Base-by-base conservation (phyloP, 2,329 filamentous ascomycete genomes). In the Cordyceps fumosorosea region DNA sequence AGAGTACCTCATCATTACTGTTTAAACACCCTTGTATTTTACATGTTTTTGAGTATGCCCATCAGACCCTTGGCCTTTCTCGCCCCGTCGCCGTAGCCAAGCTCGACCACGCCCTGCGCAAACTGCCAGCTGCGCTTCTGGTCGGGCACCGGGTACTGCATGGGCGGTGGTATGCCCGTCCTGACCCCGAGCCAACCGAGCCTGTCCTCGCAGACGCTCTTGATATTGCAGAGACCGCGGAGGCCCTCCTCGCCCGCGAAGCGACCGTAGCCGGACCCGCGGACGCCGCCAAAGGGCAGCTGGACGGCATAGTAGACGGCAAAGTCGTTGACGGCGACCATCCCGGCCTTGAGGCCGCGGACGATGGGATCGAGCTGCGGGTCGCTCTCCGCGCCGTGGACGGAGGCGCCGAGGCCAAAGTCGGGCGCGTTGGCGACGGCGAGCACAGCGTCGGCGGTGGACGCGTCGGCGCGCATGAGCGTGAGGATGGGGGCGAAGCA, bases 271-370 rank as follows among this genome's bases (percentile, higher is more conserved):
- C 90, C 95, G 26, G 90, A 96, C 1, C 92, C 93, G 63, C 85
- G 86, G n/a, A 90, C 86, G 60, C 93, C 95, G 44, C 95, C 95
- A 75, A 99, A 99, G 0, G 95, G 95, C 45, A 99, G 78, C 75
- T 96, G 92, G 8, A 96, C 93, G 58, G 93, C 91, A 72, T 99
- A 99, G 74, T 87, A 97, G 32, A 87, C 89, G 22, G 88, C 95
- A 71, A 99, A 99, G 77, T 99, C 95, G 73, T 99, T 99, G 67
- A 99, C 85, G 26, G 91, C 87, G 0, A 98, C 90, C 89, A 96
- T 97, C 51, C 95, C 95, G 0, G 89, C 87, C 65, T 88, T 85
- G 57, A 97, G 81, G 26, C 85, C 84, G 22, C 76, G 76, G 1
- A 93, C 85, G 32, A 96, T 85, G 18, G 78, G 78, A 18, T 82